These are phyloP conservation scores for Kwoniella dejecticola DNA, from an alignment of 768 basidiomycete genomes.

Conservation along the genomic window DNA sequence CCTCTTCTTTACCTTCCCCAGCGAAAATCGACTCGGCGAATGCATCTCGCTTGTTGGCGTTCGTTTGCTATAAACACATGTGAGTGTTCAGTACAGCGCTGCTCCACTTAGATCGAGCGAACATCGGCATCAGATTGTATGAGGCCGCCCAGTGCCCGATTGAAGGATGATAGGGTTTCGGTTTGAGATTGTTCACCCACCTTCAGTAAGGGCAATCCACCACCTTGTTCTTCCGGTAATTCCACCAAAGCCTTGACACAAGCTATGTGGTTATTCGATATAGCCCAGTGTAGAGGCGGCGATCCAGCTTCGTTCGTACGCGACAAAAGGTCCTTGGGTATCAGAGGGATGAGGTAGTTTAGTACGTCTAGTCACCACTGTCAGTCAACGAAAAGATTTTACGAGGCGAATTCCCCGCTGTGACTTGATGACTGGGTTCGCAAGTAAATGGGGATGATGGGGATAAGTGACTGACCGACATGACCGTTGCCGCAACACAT, in stretches of 20 bases:
- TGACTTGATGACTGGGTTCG: too few relatives aligned
- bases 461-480: slow-evolving; percentile 70
- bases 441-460: too few relatives aligned
- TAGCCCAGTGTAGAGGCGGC: slow-evolving; percentile 89
- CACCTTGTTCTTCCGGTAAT: slow-evolving; percentile 51
- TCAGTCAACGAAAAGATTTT: background rate
- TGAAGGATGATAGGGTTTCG: too few relatives aligned
- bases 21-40: slow-evolving; percentile 51
- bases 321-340: slow-evolving; percentile 63
- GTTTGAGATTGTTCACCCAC: slow-evolving; percentile 15
- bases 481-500: slow-evolving; percentile 91
- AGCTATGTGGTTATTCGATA: slow-evolving; percentile 74
- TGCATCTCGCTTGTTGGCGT: slow-evolving; percentile 48
- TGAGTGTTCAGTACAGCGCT: slow-evolving; percentile 10
- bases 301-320: slow-evolving; percentile 72
- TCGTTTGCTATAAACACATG: slow-evolving; percentile 38
- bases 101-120: too few relatives aligned
- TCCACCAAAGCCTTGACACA: slow-evolving; percentile 50
- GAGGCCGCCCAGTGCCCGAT: too few relatives aligned
- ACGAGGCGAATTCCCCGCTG: too few relatives aligned
- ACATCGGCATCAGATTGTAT: too few relatives aligned
- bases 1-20: slow-evolving; percentile 55
- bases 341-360: slow-evolving; percentile 68
- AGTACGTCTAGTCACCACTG: slow-evolving; percentile 65
- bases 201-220: slow-evolving; percentile 49